These are phyloP conservation scores for Rosa lucieae DNA, from an alignment of 306 rosid species.

Conservation along the genomic window DNA sequence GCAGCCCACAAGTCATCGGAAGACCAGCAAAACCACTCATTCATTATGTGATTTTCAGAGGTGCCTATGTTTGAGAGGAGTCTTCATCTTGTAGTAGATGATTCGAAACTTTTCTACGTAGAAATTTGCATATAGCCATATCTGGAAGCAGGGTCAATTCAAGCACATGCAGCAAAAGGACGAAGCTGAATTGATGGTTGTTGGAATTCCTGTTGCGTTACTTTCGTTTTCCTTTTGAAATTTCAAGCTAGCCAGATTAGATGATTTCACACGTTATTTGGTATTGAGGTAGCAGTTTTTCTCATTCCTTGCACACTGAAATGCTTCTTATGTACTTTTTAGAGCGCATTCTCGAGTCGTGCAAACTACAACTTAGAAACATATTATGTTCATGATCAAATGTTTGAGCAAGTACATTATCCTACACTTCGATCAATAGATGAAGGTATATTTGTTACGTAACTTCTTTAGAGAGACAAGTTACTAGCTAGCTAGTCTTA, in stretches of 20 bases:
- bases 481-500: no score
- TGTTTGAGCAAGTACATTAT: no score
- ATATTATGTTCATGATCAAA: neutral
- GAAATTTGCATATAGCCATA: neutral
- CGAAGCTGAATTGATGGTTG: neutral
- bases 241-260: neutral
- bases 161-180: neutral
- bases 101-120: neutral
- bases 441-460: neutral
- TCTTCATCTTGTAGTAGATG: neutral
- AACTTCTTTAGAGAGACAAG: no score
- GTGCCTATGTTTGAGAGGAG: neutral
- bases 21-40: constrained; percentile 25
- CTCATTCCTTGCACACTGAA: neutral
- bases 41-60: neutral
- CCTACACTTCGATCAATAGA: neutral
- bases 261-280: neutral
- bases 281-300: neutral
- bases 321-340: neutral
- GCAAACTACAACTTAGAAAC: neutral
- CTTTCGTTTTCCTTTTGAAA: neutral
- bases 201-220: neutral
- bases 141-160: neutral
- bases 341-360: neutral
- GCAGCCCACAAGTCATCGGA: constrained; percentile 20